These are phyloP conservation scores for Colletotrichum horii DNA, from an alignment of 2,329 filamentous ascomycete species.

Conservation along the genomic window DNA sequence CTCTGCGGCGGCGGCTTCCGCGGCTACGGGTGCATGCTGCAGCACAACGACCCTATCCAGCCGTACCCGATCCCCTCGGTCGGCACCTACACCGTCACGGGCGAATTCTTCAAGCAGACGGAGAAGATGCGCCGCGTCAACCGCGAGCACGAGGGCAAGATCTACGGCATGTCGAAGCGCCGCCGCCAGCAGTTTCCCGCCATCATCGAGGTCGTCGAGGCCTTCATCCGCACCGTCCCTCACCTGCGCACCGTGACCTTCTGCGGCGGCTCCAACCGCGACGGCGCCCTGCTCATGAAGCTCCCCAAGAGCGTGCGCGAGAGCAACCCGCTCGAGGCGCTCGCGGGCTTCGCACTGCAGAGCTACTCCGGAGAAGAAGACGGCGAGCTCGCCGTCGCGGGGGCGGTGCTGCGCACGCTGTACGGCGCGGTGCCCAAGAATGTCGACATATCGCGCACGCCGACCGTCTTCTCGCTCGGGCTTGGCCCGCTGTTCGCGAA, in stretches of 20 bases:
- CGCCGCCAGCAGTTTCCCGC: conserved; percentile 83
- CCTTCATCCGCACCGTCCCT: conserved; percentile 73
- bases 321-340: conserved; percentile 64
- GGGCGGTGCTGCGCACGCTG: conserved; percentile 43
- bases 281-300: conserved; percentile 79
- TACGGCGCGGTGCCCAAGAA: conserved; percentile 46
- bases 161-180: conserved; percentile 81
- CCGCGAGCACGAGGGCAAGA: conserved; percentile 55
- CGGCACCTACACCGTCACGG: conserved; percentile 75
- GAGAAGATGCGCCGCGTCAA: conserved; percentile 57
- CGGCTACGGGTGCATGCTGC: conserved; percentile 88
- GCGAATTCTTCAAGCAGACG: conserved; percentile 63
- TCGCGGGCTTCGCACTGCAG: conserved; percentile 25
- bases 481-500: conserved; percentile 50
- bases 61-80: conserved; percentile 87
- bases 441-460: conserved; percentile 37
- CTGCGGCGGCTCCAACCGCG: conserved; percentile 85
- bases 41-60: conserved; percentile 74
- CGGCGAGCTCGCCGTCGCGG: conserved; percentile 33
- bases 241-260: conserved; percentile 78
- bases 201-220: conserved; percentile 79
- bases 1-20: conserved; percentile 90
- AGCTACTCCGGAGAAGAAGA: neutral
- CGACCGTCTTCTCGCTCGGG: conserved; percentile 47
- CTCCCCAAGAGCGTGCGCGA: conserved; percentile 65